These are phyloP conservation scores for Otatea glauca DNA, from an alignment of 176 grass and related monocot species.

Conservation along the genomic window DNA sequence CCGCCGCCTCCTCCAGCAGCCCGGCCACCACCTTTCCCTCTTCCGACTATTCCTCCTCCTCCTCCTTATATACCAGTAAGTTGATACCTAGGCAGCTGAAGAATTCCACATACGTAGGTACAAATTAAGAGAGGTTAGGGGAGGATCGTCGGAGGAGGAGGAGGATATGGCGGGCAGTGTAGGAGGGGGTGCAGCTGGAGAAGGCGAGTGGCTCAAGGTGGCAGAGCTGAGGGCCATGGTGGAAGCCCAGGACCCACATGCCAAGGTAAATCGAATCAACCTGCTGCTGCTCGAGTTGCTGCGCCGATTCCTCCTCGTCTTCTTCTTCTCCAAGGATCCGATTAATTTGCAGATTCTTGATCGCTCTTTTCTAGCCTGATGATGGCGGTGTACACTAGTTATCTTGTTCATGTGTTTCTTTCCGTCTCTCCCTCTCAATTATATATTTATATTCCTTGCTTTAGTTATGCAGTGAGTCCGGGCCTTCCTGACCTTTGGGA, in stretches of 20 bases:
- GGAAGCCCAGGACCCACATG: slow-evolving; percentile 42
- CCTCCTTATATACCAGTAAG: not conserved
- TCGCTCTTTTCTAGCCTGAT: too few species aligned
- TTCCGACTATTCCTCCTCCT: not conserved
- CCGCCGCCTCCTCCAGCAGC: too few species aligned
- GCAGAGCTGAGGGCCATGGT: slow-evolving; percentile 48
- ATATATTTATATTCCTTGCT: too few species aligned
- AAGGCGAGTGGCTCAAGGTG: slow-evolving; percentile 56
- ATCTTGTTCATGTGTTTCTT: too few species aligned
- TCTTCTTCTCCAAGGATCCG: too few species aligned
- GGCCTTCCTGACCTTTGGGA: too few species aligned
- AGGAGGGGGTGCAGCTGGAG: slow-evolving; percentile 22
- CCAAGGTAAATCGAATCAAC: slow-evolving; percentile 34
- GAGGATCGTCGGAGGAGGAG: not conserved
- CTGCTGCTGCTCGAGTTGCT: too few species aligned
- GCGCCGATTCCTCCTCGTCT: too few species aligned
- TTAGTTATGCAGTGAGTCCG: too few species aligned
- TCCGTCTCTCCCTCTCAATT: too few species aligned
- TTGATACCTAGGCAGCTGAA: not conserved
- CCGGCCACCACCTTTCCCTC: not conserved
- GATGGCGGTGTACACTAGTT: too few species aligned
- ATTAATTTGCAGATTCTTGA: too few species aligned
- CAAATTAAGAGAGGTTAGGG: not conserved
- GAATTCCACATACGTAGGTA: not conserved
- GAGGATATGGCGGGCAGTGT: slow-evolving; percentile 25